A percentile compares a stretch with the other conserved stretches of the same genome.
These are phyloP conservation scores for Nothopassalora personata DNA, from an alignment of 2,329 filamentous ascomycete genomes.

Conservation along the genomic window DNA sequence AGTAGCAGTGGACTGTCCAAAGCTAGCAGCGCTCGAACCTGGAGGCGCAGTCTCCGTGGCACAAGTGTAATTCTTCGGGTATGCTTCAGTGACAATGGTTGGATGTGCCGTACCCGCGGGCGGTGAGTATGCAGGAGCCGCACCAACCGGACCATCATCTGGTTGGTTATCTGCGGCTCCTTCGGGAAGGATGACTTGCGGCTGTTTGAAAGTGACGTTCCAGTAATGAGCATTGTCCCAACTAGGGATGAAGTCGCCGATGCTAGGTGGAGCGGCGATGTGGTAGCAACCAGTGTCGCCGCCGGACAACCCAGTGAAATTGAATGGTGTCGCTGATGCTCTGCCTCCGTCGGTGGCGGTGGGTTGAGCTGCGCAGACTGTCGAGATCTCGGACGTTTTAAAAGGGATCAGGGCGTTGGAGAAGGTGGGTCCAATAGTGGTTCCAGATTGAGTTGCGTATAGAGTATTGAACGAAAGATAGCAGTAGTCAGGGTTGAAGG, in stretches of 20 bases:
- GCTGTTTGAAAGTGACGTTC: conserved; percentile 5
- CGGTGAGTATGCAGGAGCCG: background rate
- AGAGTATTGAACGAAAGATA: conserved; percentile 9
- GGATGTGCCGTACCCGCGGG: background rate
- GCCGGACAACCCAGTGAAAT: background rate
- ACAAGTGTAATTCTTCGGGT: background rate
- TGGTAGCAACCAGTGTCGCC: background rate
- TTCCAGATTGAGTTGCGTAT: conserved; percentile 10
- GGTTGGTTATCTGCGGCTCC: background rate
- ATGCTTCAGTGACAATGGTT: background rate
- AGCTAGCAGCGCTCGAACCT: background rate
- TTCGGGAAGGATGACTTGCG: conserved; percentile 1
- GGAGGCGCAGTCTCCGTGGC: conserved; percentile 1
- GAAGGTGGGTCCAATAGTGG: conserved; percentile 22
- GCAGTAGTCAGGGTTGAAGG: conserved; percentile 12
- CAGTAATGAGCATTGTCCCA: conserved; percentile 1
- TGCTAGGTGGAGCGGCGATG: conserved; percentile 2
- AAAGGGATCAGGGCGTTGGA: conserved; percentile 21
- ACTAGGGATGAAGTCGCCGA: conserved; percentile 1
- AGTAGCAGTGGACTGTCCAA: background rate
- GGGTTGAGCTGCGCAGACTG: conserved; percentile 12
- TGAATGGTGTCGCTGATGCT: background rate
- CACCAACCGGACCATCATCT: background rate
- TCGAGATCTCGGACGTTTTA: conserved; percentile 20
- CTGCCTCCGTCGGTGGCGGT: background rate